phyloP scores from a whole-genome alignment of 169 alveolate genomes.

The Plasmodium blacklocki region DNA sequence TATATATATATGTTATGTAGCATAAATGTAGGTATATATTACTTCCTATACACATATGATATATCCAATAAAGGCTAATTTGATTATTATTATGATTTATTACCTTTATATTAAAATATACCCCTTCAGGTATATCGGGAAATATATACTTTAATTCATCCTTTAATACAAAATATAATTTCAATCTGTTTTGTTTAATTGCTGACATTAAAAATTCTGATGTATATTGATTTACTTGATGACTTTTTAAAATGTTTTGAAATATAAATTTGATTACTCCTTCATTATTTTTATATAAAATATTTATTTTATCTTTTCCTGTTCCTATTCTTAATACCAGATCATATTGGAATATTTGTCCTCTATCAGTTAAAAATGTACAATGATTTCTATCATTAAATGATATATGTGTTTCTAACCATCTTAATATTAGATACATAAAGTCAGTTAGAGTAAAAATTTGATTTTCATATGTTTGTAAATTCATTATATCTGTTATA shows the following conservation, averaged over 20 bases:
- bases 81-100: too few species aligned
- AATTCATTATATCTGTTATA: conserved; percentile 62
- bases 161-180: conserved; percentile 25
- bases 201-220: conserved; percentile 29
- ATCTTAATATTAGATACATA: conserved; percentile 30
- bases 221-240: conserved; percentile 17
- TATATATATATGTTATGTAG: too few species aligned
- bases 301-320: conserved; percentile 2
- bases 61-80: too few species aligned
- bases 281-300: conserved; percentile 52
- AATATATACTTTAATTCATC: conserved; percentile 15
- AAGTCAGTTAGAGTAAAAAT: conserved; percentile 22
- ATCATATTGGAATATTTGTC: conserved; percentile 1
- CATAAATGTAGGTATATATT: too few species aligned
- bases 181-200: conserved; percentile 17
- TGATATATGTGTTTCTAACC: conserved; percentile 19
- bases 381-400: conserved; percentile 9
- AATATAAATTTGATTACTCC: conserved; percentile 35
- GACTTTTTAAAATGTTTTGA: conserved; percentile 23
- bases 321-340: conserved; percentile 41
- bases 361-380: conserved; percentile 19
- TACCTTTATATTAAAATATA: too few species aligned
- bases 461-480: conserved; percentile 47
- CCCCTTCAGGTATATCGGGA: conserved; percentile 6
- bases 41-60: too few species aligned